Percentiles rank a stretch among this genome's conserved stretches.
Evolutionary conservation across 768 basidiomycete species (phyloP).

Genomic region (Boletus subcaerulescens): DNA sequence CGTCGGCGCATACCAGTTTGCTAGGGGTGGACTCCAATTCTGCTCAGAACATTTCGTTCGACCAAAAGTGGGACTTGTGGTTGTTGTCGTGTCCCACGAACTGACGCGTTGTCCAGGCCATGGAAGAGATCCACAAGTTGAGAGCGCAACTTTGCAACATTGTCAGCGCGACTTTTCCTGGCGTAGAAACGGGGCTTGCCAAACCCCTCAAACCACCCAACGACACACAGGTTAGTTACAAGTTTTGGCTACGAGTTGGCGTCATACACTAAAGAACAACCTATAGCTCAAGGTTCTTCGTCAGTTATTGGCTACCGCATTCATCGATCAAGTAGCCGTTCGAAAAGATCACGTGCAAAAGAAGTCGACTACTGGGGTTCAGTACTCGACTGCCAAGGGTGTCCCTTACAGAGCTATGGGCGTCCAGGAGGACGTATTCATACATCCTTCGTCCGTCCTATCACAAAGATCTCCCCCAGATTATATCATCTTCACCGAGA

Average conservation of each 20-base stretch:
- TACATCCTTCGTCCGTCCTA: conserved; percentile 87
- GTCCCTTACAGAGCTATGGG: conserved; percentile 83
- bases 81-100: background rate
- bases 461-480: conserved; percentile 73
- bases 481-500: conserved; percentile 79
- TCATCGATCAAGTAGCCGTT: conserved; percentile 94
- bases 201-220: conserved; percentile 73
- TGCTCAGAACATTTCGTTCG: conserved; percentile 89
- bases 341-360: conserved; percentile 79
- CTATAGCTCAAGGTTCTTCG: conserved; percentile 84
- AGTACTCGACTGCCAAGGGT: conserved; percentile 72
- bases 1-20: conserved; percentile 95
- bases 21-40: conserved; percentile 75
- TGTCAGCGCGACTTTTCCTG: conserved; percentile 74
- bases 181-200: conserved; percentile 54
- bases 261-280: conserved; percentile 3
- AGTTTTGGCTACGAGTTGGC: background rate
- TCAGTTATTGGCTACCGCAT: conserved; percentile 83
- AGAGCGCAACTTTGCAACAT: conserved; percentile 86
- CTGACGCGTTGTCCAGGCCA: conserved; percentile 55
- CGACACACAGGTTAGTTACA: conserved; percentile 61
- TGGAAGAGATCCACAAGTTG: conserved; percentile 98
- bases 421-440: conserved; percentile 81
- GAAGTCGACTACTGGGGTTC: conserved; percentile 53
- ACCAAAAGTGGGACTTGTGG: conserved; percentile 60